phyloP scores from a whole-genome alignment of 192 early-diverging fungal species.

The Coemansia brasiliensis region DNA sequence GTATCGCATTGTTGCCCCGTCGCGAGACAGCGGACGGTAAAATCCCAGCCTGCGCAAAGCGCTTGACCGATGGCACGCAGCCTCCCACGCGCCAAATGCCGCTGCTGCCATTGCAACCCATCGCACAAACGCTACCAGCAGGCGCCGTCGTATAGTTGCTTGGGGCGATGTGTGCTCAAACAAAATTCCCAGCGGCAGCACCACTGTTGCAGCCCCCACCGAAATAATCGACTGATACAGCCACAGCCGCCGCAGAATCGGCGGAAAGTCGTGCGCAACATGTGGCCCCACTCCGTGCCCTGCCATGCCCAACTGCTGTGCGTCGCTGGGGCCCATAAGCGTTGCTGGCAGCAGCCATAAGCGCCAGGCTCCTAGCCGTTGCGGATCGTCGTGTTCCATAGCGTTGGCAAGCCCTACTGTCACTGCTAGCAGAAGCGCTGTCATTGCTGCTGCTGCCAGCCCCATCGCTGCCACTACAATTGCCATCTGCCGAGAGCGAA shows the following conservation, averaged over 20 bases:
- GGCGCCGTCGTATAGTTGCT: slow-evolving; percentile 22
- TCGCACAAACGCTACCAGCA: slow-evolving; percentile 18
- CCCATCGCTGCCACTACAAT: slow-evolving; percentile 30
- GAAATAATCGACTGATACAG: slow-evolving; percentile 46
- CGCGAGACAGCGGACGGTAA: slow-evolving; percentile 19
- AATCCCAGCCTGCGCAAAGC: slow-evolving; percentile 25
- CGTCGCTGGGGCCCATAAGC: slow-evolving; percentile 31
- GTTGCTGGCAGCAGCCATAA: slow-evolving; percentile 48
- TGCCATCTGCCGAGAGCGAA: slow-evolving; percentile 43
- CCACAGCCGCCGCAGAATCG: slow-evolving; percentile 47
- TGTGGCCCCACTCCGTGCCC: slow-evolving; percentile 18
- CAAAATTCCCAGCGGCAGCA: slow-evolving; percentile 37
- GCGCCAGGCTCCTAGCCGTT: slow-evolving; percentile 31
- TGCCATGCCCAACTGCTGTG: neutral
- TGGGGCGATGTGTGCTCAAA: slow-evolving; percentile 39
- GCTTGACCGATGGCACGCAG: slow-evolving; percentile 16
- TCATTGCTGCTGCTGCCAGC: slow-evolving; percentile 42
- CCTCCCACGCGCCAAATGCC: slow-evolving; percentile 21
- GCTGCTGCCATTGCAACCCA: slow-evolving; percentile 15
- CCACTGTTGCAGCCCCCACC: slow-evolving; percentile 17
- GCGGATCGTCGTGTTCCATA: slow-evolving; percentile 46
- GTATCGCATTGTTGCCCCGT: slow-evolving; percentile 38
- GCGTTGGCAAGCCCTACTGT: slow-evolving; percentile 47
- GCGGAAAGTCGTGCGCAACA: slow-evolving; percentile 47
- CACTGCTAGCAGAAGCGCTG: slow-evolving; percentile 22